Percentiles rank a stretch among this genome's conserved stretches.
Conservation (phyloP, 257 asterid species). For the Schizonepeta tenuifolia region DNA sequence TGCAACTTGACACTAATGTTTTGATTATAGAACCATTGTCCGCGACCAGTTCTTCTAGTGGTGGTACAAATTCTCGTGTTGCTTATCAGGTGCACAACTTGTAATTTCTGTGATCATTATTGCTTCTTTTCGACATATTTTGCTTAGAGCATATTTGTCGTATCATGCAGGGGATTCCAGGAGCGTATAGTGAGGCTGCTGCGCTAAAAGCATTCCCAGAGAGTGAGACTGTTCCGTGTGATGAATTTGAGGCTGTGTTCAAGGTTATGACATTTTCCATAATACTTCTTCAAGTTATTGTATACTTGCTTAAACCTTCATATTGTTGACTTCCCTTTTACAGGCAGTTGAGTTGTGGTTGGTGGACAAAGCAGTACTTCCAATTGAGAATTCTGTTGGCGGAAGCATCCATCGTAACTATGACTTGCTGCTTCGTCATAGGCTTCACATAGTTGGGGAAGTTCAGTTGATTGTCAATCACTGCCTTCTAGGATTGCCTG, state of each 20-base stretch:
- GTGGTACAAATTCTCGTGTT: constrained; percentile 70
- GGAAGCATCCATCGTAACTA: constrained; percentile 96
- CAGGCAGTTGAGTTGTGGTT: constrained; percentile 99
- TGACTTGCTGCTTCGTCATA: constrained; percentile 82
- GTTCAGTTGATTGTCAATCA: constrained; percentile 77
- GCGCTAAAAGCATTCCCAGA: constrained; percentile 89
- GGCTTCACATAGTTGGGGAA: constrained; percentile 97
- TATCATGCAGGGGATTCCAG: constrained; percentile 72
- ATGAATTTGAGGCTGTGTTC: constrained; percentile 83
- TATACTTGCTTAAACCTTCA: constrained; percentile 28
- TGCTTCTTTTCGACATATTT: neutral
- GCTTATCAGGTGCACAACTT: constrained; percentile 79
- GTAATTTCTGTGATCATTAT: neutral
- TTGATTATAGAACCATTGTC: constrained; percentile 79
- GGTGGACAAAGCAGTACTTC: constrained; percentile 95
- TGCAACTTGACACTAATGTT: neutral
- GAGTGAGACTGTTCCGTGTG: constrained; percentile 95
- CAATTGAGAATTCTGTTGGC: constrained; percentile 91
- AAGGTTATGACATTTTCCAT: constrained; percentile 52
- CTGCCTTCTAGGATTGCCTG: constrained; percentile 89
- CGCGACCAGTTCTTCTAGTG: constrained; percentile 47
- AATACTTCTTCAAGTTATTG: constrained; percentile 15
- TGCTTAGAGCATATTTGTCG: constrained; percentile 29
- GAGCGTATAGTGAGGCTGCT: constrained; percentile 92
- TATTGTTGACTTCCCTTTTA: constrained; percentile 16